Evolutionary conservation across 106 monocot species (phyloP).

Genomic region (Phalaenopsis equestris): DNA sequence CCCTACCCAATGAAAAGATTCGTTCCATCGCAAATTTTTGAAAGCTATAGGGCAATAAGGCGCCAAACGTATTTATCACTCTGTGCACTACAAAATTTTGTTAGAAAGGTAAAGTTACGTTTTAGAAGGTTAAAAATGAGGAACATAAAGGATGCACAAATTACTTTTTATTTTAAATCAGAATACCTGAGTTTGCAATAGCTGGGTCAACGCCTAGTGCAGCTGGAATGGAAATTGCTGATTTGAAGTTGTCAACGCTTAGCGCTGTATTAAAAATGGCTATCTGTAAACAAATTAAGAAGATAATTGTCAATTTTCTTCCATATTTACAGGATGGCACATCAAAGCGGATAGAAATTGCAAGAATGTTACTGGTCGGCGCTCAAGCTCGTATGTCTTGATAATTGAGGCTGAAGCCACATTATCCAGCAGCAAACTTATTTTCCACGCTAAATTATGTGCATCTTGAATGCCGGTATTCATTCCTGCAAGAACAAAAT

Average conservation of each 20-base stretch:
- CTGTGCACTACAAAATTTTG: constrained; percentile 51
- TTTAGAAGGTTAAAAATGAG: constrained; percentile 1
- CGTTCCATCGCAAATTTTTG: constrained; percentile 75
- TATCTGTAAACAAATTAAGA: constrained; percentile 41
- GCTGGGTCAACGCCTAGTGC: constrained; percentile 84
- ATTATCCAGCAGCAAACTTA: constrained; percentile 40
- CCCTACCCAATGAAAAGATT: constrained; percentile 72
- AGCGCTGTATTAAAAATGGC: constrained; percentile 75
- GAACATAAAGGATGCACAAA: background rate
- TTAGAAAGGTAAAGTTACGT: background rate
- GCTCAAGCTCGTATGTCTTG: constrained; percentile 80
- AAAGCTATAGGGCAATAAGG: constrained; percentile 52
- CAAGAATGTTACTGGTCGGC: constrained; percentile 61
- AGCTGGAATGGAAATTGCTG: constrained; percentile 82
- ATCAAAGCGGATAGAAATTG: background rate
- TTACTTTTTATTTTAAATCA: background rate
- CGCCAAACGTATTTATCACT: constrained; percentile 56
- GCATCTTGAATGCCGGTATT: constrained; percentile 98
- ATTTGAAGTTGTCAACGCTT: constrained; percentile 84
- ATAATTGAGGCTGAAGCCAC: constrained; percentile 58
- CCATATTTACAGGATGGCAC: background rate
- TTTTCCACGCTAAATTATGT: constrained; percentile 96
- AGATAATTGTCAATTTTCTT: constrained; percentile 10
- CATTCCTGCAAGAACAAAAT: constrained; percentile 55
- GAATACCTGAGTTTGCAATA: constrained; percentile 74